Base-by-base conservation (phyloP, 768 basidiomycete genomes). In the Leucosporidium scottii region DNA sequence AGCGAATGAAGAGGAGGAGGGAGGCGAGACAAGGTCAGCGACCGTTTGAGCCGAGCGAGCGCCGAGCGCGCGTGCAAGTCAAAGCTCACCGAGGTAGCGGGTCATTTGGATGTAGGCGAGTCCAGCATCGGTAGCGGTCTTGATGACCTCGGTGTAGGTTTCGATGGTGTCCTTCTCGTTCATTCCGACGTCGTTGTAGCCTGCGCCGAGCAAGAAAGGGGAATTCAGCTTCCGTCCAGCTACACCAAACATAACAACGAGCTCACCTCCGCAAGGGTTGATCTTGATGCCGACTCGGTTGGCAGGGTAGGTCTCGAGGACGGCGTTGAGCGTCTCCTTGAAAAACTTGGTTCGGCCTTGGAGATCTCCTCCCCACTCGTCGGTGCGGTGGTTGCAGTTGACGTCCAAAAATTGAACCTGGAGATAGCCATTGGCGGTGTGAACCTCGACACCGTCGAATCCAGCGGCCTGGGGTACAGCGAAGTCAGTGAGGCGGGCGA, bases 251-350 rank as follows among this genome's bases (percentile, higher is more conserved):
- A n/a, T n/a, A n/a, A n/a, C n/a, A n/a, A n/a, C 8, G 8, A 44
- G 39, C 39, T 44, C 39, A 44, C 39, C 39, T 44, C 62, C 62
- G 31, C 62, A 64, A 55, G 62, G 62, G 39, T 64, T 64, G 15
- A 64, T 51, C 62, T 64, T 64, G 31, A 64, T 55, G 27, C 62
- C 48, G 9, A 51, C 51, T 27, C 51, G 51, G 23, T 27, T 28
- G n/a, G 51, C 51, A 20, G n/a, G 51, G 51, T 4, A 53, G 13
- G 23, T n/a, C 13, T 28, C 25, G 25, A 53, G 25, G 20, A 53
- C 25, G 7, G 51, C n/a, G 9, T n/a, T 28, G 51, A 53, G 51
- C 13, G 25, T 27, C 28, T 53, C 51, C 12, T 15, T 28, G n/a
- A 28, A 25, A 25, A 53, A 53, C n/a, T 28, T 53, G 25, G 51